phyloP scores from a whole-genome alignment of 768 basidiomycete genomes.

The Crassisporium funariophilum region DNA sequence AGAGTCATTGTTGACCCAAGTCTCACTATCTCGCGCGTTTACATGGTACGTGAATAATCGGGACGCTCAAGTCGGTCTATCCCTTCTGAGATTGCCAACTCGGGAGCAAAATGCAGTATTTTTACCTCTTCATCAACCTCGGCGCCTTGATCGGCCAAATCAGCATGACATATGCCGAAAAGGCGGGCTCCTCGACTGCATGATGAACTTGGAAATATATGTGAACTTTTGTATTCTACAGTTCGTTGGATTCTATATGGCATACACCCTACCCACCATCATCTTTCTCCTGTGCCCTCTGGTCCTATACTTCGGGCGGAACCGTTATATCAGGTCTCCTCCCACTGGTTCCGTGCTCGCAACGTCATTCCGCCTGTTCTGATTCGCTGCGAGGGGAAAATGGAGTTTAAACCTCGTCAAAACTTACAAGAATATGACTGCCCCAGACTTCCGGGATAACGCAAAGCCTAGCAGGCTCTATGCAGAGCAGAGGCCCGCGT shows the following conservation, averaged over 20 bases:
- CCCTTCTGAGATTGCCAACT: neutral
- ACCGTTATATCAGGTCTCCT: slow-evolving; percentile 51
- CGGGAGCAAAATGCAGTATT: slow-evolving; percentile 40
- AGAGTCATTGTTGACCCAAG: slow-evolving; percentile 75
- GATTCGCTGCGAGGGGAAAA: slow-evolving; percentile 40
- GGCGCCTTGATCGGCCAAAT: slow-evolving; percentile 73
- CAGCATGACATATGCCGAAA: slow-evolving; percentile 67
- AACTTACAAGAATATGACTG: too few relatives aligned
- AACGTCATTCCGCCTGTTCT: slow-evolving; percentile 44
- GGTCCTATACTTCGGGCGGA: slow-evolving; percentile 51
- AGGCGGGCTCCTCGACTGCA: too few relatives aligned
- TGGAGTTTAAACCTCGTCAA: slow-evolving; percentile 58
- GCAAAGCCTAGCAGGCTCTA: slow-evolving; percentile 58
- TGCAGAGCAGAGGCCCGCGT: slow-evolving; percentile 45
- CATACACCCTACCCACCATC: slow-evolving; percentile 56
- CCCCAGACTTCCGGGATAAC: slow-evolving; percentile 65
- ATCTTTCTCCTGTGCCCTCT: slow-evolving; percentile 61
- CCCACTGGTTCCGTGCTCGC: slow-evolving; percentile 61
- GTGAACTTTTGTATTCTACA: slow-evolving; percentile 48
- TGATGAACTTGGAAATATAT: too few relatives aligned
- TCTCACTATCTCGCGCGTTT: slow-evolving; percentile 68
- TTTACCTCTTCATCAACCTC: slow-evolving; percentile 77
- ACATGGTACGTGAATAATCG: slow-evolving; percentile 53
- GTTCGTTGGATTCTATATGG: slow-evolving; percentile 27
- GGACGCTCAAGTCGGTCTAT: slow-evolving; percentile 9